Percentiles rank a stretch among this genome's conserved stretches.
Evolutionary conservation across 768 basidiomycete genomes (phyloP).

Genomic region (Suillus subaureus): DNA sequence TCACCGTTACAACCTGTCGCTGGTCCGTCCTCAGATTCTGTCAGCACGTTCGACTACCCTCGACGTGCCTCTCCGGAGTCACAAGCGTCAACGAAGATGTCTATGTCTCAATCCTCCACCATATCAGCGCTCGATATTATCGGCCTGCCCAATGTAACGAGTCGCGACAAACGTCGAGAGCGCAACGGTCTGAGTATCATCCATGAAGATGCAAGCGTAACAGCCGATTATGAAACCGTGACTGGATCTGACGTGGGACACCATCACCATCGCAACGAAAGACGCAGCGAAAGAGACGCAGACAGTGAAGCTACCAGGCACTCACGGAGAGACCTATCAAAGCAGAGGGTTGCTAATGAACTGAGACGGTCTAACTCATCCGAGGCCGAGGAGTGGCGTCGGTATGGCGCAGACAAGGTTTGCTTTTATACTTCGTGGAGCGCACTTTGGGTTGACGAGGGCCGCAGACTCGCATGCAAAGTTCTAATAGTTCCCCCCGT

Average conservation of each 20-base stretch:
- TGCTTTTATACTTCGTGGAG: neutral
- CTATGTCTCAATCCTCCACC: constrained; percentile 28
- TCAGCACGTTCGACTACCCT: constrained; percentile 25
- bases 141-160: constrained; percentile 22
- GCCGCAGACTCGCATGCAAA: constrained; percentile 23
- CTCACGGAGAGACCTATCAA: constrained; percentile 20
- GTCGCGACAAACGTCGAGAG: constrained; percentile 21
- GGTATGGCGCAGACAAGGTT: constrained; percentile 22
- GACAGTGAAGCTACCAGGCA: constrained; percentile 20
- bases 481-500: constrained; percentile 14
- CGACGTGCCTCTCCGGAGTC: constrained; percentile 33
- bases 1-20: constrained; percentile 27
- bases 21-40: constrained; percentile 20
- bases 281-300: constrained; percentile 14
- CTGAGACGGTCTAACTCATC: constrained; percentile 37
- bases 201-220: constrained; percentile 33
- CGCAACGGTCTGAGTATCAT: constrained; percentile 32
- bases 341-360: constrained; percentile 36
- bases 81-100: constrained; percentile 26
- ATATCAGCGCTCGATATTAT: constrained; percentile 38
- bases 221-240: constrained; percentile 23
- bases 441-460: neutral
- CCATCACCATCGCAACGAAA: constrained; percentile 5
- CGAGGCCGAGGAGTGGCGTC: constrained; percentile 34
- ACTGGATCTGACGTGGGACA: constrained; percentile 24